Conservation (phyloP, 2,329 filamentous ascomycete genomes). For the Aspergillus sergii region DNA sequence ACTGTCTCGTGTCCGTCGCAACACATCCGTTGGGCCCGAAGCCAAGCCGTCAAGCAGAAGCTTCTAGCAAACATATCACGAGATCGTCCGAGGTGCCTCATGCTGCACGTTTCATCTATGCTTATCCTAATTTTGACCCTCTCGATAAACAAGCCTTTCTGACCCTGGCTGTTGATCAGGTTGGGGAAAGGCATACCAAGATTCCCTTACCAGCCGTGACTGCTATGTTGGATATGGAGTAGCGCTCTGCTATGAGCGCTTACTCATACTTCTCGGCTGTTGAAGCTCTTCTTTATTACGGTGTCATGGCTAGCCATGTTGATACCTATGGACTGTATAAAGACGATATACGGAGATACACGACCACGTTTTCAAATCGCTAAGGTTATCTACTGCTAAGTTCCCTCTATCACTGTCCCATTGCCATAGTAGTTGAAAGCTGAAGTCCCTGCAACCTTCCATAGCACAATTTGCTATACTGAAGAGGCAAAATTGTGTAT, state of each 20-base stretch:
- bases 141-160: not conserved
- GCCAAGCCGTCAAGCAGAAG: not conserved
- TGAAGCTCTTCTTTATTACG: no score
- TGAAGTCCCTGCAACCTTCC: no score
- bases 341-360: no score
- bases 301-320: no score
- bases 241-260: not conserved
- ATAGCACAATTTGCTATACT: not conserved
- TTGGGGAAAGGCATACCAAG: not conserved
- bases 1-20: no score
- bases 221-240: not conserved
- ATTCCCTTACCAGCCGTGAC: not conserved
- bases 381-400: no score
- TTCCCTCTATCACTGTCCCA: no score
- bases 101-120: not conserved
- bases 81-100: not conserved
- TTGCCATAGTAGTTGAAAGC: no score
- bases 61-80: not conserved
- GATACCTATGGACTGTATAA: no score
- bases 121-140: not conserved
- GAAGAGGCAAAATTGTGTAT: not conserved
- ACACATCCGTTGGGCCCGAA: no score
- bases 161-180: not conserved
- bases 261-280: no score
- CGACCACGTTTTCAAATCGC: no score